These are phyloP conservation scores for Leptoxyphium fumago DNA, from an alignment of 2,329 filamentous ascomycete genomes.

Conservation along the genomic window DNA sequence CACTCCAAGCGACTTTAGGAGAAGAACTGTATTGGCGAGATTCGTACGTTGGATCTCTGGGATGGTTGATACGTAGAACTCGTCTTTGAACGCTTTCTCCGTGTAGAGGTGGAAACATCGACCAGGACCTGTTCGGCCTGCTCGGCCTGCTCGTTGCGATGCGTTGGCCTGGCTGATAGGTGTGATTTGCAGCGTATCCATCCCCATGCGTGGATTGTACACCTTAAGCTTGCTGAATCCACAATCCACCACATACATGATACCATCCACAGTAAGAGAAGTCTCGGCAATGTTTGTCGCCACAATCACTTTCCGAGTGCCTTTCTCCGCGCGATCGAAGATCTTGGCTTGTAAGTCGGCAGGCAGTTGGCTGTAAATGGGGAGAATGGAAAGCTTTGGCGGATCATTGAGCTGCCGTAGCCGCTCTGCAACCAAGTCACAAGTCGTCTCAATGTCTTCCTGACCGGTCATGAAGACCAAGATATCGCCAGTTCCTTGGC, in stretches of 20 bases:
- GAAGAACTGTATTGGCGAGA: slow-evolving; percentile 80
- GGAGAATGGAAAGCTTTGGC: slow-evolving; percentile 82
- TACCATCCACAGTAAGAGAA: slow-evolving; percentile 92
- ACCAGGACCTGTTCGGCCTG: slow-evolving; percentile 84
- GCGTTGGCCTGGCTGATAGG: slow-evolving; percentile 95
- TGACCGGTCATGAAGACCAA: slow-evolving; percentile 99
- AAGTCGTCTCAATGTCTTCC: slow-evolving; percentile 95
- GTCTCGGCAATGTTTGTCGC: slow-evolving; percentile 98
- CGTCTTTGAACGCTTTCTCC: slow-evolving; percentile 86
- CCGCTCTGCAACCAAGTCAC: slow-evolving; percentile 78
- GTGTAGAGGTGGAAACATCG: slow-evolving; percentile 92
- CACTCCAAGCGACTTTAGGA: slow-evolving; percentile 88
- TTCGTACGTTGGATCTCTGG: slow-evolving; percentile 97
- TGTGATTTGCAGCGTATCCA: slow-evolving; percentile 96
- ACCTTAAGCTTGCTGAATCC: slow-evolving; percentile 97
- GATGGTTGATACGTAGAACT: slow-evolving; percentile 92
- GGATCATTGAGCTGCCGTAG: slow-evolving; percentile 84
- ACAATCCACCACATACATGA: slow-evolving; percentile 96
- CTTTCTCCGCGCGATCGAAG: slow-evolving; percentile 78
- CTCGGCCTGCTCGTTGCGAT: slow-evolving; percentile 81
- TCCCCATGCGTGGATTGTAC: slow-evolving; percentile 97
- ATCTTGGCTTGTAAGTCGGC: slow-evolving; percentile 96
- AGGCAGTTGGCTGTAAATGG: slow-evolving; percentile 99
- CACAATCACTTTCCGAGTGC: slow-evolving; percentile 92
- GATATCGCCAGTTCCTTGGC: slow-evolving; percentile 84